Evolutionary conservation across 2,329 filamentous ascomycete genomes (phyloP), one percentile per base, ranked within the genome.

Genomic region (Claviceps digitariae): DNA sequence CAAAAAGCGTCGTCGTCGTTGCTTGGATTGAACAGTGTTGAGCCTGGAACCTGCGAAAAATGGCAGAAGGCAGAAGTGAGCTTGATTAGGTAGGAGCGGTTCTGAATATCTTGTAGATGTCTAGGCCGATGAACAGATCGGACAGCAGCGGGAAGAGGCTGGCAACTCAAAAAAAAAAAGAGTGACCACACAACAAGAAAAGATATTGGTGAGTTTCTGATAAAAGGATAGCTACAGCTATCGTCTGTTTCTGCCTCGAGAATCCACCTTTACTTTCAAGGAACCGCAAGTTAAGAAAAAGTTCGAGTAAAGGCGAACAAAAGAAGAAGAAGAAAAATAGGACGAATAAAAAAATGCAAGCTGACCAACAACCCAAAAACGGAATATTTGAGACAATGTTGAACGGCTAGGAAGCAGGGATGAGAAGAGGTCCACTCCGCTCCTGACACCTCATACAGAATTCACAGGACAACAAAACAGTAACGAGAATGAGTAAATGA

Each of bases 211-310:
- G 57, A 50, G 54, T 56, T 56, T 59, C 54, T 56, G 52, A 57
- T 56, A 60, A 58, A 53, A 49, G 53, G 54, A 54, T 58, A 58
- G 57, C 54, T 57, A 59, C 52, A 59, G 54, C 56, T 57, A 56
- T 54, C 54, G 55, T 54, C 48, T 54, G 52, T 56, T 56, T 48
- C 58, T 53, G 45, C 48, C 34, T 51, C 46, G 40, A 51, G 17
- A 29, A 7, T 27, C 40, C 20, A 21, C 34, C 41, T 17, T 34
- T 45, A 23, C 21, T 46, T 36, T 20, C 27, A 38, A 47, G 7
- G 17, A 34, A 12, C 25, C 5, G 53, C 47, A 51, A 41, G 15
- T 9, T 9, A 44, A 43, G 29, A 38, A 13, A 36, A 38, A 23
- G 29, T 9, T 21, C 3, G 9, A 13, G 41, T 40, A 48, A 29